Percentiles rank a stretch among this genome's conserved stretches.
These are phyloP conservation scores for Ocimum tenuiflorum DNA, from an alignment of 257 asterid genomes.

Conservation along the genomic window DNA sequence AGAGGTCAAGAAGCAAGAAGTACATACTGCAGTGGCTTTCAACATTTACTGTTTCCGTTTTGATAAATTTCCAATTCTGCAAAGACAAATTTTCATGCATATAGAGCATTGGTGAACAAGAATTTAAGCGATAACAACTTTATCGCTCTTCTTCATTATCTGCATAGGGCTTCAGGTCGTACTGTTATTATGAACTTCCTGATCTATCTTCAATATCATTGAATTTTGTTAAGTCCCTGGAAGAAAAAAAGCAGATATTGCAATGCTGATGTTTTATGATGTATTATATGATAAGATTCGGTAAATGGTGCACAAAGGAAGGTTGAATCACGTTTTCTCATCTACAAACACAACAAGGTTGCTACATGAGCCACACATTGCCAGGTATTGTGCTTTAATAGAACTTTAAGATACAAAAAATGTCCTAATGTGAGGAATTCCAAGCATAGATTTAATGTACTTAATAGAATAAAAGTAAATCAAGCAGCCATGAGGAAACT, in stretches of 20 bases:
- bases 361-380: background rate
- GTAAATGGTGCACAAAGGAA: too few species aligned
- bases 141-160: background rate
- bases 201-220: slow-evolving; percentile 1
- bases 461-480: background rate
- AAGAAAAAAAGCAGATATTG: background rate
- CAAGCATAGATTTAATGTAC: background rate
- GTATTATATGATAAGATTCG: background rate
- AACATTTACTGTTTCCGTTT: background rate
- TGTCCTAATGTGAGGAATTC: background rate
- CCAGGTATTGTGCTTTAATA: background rate
- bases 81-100: background rate
- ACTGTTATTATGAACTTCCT: background rate
- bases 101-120: background rate
- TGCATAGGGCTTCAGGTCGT: background rate
- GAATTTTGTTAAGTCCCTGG: background rate
- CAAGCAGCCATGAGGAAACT: background rate
- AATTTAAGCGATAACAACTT: background rate
- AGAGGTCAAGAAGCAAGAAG: background rate
- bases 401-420: background rate
- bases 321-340: too few species aligned
- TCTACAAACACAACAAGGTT: background rate
- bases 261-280: background rate
- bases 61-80: background rate
- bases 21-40: background rate